Conservation (phyloP, 2,329 filamentous ascomycete species). For the Xylariomycetidae sp. region DNA sequence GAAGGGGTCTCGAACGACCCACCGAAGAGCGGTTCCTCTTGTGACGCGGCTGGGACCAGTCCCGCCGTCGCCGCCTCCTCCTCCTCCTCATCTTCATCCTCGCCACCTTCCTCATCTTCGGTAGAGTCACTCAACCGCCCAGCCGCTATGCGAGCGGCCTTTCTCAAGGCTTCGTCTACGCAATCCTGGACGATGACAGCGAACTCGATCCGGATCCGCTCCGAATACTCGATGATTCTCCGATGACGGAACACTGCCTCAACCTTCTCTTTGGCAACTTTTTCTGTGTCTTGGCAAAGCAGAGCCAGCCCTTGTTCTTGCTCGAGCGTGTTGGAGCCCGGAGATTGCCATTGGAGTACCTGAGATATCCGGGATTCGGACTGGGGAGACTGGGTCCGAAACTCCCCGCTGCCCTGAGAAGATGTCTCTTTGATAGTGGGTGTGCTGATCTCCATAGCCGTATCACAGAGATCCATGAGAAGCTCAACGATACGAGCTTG, state of each 20-base stretch:
- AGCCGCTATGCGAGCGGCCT: constrained; percentile 82
- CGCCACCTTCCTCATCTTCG: constrained; percentile 52
- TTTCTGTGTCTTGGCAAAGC: constrained; percentile 87
- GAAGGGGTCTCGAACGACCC: constrained; percentile 57
- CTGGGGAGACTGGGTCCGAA: constrained; percentile 90
- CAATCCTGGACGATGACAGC: constrained; percentile 91
- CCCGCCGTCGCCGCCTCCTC: no score
- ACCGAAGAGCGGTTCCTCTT: constrained; percentile 50
- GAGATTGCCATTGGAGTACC: constrained; percentile 94
- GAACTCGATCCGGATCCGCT: constrained; percentile 92
- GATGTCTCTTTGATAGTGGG: constrained; percentile 85
- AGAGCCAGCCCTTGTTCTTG: constrained; percentile 86
- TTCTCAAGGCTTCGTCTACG: constrained; percentile 84
- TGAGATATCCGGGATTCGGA: constrained; percentile 94
- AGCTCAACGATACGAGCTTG: constrained; percentile 92
- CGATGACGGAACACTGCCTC: constrained; percentile 90
- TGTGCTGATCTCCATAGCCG: constrained; percentile 88
- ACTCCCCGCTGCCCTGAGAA: constrained; percentile 63
- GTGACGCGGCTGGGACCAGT: constrained; percentile 31
- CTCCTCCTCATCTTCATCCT: constrained; percentile 39
- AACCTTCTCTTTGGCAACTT: constrained; percentile 79
- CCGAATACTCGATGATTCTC: constrained; percentile 90
- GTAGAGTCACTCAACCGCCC: constrained; percentile 79
- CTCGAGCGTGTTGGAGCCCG: constrained; percentile 83
- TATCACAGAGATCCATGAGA: constrained; percentile 91